Evolutionary conservation across 352 stramenopile genomes (phyloP).

Genomic region (Pythium aristosporum): DNA sequence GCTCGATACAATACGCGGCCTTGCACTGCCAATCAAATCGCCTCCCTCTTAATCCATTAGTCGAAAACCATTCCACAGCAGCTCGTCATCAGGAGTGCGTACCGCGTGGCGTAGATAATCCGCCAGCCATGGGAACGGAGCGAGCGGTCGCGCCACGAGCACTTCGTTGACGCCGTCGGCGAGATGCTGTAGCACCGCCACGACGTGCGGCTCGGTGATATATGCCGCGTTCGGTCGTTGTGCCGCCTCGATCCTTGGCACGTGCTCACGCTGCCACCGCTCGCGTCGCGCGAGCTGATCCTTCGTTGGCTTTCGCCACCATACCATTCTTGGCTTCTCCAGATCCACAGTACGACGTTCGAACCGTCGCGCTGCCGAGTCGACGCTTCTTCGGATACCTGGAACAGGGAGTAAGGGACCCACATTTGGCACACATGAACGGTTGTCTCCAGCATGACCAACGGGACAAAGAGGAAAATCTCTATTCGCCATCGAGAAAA

Average conservation of each 20-base stretch:
- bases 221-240: conserved; percentile 43
- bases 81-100: conserved; percentile 5
- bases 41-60: background rate
- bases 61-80: too few species aligned
- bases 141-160: conserved; percentile 46
- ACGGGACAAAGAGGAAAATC: background rate
- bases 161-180: conserved; percentile 44
- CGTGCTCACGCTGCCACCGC: conserved; percentile 19
- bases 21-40: conserved; percentile 47
- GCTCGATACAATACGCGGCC: conserved; percentile 46
- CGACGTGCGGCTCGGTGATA: conserved; percentile 30
- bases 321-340: background rate
- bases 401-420: background rate
- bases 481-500: background rate
- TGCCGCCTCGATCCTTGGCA: conserved; percentile 20
- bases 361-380: background rate
- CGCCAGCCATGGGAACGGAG: conserved; percentile 50
- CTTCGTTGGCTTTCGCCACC: conserved; percentile 15
- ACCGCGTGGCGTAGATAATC: conserved; percentile 61
- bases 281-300: conserved; percentile 15
- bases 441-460: background rate
- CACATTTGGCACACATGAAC: background rate
- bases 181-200: conserved; percentile 52
- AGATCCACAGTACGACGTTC: background rate
- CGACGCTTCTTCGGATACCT: background rate